Evolutionary conservation across 208 protist genomes (phyloP).

Genomic region (Acanthamoeba sp.): DNA sequence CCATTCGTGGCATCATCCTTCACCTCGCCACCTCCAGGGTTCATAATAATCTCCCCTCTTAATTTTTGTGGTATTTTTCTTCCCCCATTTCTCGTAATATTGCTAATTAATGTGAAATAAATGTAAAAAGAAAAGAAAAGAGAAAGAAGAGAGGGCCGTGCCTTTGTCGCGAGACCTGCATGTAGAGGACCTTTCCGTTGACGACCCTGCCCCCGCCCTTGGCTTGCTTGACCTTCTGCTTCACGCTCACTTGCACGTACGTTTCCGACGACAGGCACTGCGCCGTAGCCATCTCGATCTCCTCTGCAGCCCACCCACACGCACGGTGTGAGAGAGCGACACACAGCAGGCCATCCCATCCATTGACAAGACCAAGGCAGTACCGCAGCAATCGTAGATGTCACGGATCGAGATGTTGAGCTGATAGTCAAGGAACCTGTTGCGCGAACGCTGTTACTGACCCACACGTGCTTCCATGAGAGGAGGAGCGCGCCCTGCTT

Average conservation of each 20-base stretch:
- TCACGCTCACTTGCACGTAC: conserved; percentile 24
- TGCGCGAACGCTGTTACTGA: neutral
- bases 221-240: neutral
- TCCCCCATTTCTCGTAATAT: neutral
- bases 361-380: neutral
- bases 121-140: too few species aligned
- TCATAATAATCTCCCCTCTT: neutral
- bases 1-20: neutral
- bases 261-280: conserved; percentile 22
- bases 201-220: neutral
- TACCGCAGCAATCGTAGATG: conserved; percentile 54
- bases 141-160: neutral
- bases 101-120: too few species aligned
- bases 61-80: conserved; percentile 4
- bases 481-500: neutral
- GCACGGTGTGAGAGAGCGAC: neutral
- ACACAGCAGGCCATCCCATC: too few species aligned
- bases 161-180: neutral
- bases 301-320: conserved; percentile 23
- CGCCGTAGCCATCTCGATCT: neutral
- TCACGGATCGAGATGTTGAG: conserved; percentile 58
- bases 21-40: neutral
- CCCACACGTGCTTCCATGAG: neutral
- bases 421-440: conserved; percentile 24
- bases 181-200: conserved; percentile 47